Evolutionary conservation across 495 filamentous ascomycete species (phyloP), one percentile per base, ranked within the genome.

Genomic region (Lasiosphaeria miniovina): DNA sequence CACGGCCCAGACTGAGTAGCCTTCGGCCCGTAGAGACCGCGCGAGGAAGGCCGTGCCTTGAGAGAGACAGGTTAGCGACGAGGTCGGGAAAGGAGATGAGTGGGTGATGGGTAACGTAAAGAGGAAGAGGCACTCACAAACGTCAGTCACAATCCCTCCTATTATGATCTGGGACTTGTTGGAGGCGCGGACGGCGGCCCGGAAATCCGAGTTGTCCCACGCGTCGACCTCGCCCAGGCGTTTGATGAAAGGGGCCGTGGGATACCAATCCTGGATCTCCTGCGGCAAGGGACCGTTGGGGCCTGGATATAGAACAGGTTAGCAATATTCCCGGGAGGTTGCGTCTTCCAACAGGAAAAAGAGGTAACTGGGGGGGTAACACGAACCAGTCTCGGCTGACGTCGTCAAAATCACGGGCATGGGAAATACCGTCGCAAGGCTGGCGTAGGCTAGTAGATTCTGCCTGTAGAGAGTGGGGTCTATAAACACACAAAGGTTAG

Each of bases 1-100:
- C 74, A 90, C 90, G 64, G 88, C 88, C 67, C 79, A 91, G 50
- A 93, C 89, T n/a, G 82, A 80, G 69, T 90, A 93, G 33, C 89
- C 89, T 32, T 83, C 89, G 12, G 83, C 80, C 38, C 84, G 75
- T 3, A 91, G 82, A 0, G 87, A 89, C 43, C 91, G 80, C 1
- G 89, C 86, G 32, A 90, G 75, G 77, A 91, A 91, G 4, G 87
- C 71, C 6, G 88, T 89, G 77, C 43, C 43, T 46, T 46, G 7
- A 14, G 12, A n/a, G 43, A 41, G 7, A 41, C 82, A 75, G 80
- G 40, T 57, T 11, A 34, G 17, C 12, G 40, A 45, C 8, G 14
- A 24, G 10, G 51, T 32, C 52, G 54, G 58, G 15, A 31, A 35
- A 24, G 24, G 43, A 41, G 7, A 1, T 82, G 75, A 79, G 40